Conservation (phyloP, 768 basidiomycete genomes). For the Termitomyces sp. region DNA sequence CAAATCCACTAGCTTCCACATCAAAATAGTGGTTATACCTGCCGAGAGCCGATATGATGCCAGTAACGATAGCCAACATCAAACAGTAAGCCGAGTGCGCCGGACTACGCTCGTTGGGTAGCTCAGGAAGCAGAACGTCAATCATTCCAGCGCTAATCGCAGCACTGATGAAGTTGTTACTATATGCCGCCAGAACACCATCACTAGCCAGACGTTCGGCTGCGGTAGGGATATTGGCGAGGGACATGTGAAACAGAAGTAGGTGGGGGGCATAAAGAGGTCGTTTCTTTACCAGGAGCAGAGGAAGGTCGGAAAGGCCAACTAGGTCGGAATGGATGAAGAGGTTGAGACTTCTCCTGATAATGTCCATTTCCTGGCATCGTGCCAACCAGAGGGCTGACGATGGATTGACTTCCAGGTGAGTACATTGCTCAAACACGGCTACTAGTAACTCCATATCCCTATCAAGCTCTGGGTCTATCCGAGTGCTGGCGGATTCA, state of each 20-base stretch:
- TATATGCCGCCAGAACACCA: conserved; percentile 76
- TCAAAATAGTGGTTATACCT: conserved; percentile 74
- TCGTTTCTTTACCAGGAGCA: conserved; percentile 56
- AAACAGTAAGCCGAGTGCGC: conserved; percentile 79
- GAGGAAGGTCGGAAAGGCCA: conserved; percentile 60
- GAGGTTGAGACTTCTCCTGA: conserved; percentile 69
- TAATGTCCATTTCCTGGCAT: conserved; percentile 77
- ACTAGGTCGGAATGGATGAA: conserved; percentile 63
- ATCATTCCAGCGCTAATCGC: conserved; percentile 75
- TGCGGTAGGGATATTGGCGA: conserved; percentile 69
- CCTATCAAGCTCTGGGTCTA: conserved; percentile 62
- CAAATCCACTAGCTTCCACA: conserved; percentile 78
- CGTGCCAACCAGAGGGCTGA: conserved; percentile 73
- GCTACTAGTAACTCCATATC: conserved; percentile 80
- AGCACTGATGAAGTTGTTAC: conserved; percentile 71
- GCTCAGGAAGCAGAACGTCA: conserved; percentile 58
- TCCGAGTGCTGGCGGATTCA: conserved; percentile 49
- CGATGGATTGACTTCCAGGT: conserved; percentile 60
- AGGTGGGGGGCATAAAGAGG: conserved; percentile 74
- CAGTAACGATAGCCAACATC: conserved; percentile 77
- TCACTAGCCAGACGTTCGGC: conserved; percentile 85
- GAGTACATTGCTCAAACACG: conserved; percentile 78
- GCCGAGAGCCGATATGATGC: conserved; percentile 58
- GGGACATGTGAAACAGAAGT: conserved; percentile 80
- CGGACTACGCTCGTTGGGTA: conserved; percentile 72